Conservation (phyloP, 2,329 filamentous ascomycete species). For the Aspergillus pseudoterreus region DNA sequence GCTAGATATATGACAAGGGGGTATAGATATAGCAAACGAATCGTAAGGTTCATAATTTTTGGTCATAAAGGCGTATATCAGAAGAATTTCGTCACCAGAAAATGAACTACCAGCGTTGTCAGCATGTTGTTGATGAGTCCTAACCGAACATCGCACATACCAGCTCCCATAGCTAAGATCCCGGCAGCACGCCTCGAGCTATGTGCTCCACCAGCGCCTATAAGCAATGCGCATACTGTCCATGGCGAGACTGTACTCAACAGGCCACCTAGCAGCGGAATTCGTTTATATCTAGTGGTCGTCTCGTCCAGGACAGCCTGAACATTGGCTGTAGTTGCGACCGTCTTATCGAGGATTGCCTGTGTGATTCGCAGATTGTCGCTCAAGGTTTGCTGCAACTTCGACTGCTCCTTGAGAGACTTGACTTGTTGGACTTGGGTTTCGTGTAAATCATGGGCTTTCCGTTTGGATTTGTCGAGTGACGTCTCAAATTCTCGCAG, state of each 20-base stretch:
- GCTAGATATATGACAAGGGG: background rate
- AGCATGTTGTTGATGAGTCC: background rate
- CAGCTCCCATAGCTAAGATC: slow-evolving; percentile 14
- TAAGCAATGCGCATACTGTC: slow-evolving; percentile 23
- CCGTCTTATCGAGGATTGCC: slow-evolving; percentile 29
- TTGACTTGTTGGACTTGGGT: slow-evolving; percentile 34
- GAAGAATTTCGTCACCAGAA: background rate
- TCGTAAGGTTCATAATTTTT: background rate
- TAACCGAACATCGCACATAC: slow-evolving; percentile 4
- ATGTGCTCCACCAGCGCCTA: slow-evolving; percentile 21
- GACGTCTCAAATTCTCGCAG: slow-evolving; percentile 30
- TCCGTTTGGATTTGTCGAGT: slow-evolving; percentile 31
- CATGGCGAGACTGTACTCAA: slow-evolving; percentile 19
- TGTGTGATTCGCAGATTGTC: slow-evolving; percentile 25
- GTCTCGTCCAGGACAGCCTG: slow-evolving; percentile 30
- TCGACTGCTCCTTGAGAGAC: slow-evolving; percentile 21
- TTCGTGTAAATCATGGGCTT: slow-evolving; percentile 28
- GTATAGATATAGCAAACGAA: background rate
- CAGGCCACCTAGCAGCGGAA: slow-evolving; percentile 12
- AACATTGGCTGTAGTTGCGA: slow-evolving; percentile 26
- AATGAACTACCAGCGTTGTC: background rate
- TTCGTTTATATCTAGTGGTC: slow-evolving; percentile 18
- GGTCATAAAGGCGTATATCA: background rate
- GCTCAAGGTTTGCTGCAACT: slow-evolving; percentile 25
- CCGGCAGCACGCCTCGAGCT: slow-evolving; percentile 19